Conservation (phyloP, 2,329 filamentous ascomycete species). For the Colletotrichum eremochloae region DNA sequence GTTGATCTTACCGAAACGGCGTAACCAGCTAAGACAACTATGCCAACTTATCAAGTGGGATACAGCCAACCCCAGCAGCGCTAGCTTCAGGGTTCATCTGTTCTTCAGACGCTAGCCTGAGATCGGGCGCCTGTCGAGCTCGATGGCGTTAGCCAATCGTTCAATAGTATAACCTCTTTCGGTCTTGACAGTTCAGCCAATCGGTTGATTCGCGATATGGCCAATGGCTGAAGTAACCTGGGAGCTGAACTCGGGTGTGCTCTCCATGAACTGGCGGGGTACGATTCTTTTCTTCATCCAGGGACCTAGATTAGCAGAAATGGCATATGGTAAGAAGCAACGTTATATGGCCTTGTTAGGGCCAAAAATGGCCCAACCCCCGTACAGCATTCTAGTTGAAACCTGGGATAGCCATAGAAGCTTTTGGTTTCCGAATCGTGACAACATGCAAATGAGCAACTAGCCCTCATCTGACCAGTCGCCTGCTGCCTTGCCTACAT, state of each 20-base stretch:
- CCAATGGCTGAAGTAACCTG: background rate
- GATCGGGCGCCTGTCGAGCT: constrained; percentile 12
- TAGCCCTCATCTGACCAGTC: background rate
- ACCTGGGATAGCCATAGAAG: background rate
- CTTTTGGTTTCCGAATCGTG: background rate
- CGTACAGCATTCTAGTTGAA: background rate
- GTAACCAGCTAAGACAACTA: background rate
- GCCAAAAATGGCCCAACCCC: no score
- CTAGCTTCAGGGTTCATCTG: constrained; percentile 19
- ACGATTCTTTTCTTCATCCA: background rate
- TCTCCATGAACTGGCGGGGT: background rate
- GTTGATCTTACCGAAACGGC: background rate
- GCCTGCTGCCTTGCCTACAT: background rate
- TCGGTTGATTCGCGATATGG: background rate
- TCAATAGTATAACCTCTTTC: background rate
- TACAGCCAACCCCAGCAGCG: background rate
- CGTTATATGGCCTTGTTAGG: background rate
- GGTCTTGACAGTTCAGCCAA: constrained; percentile 17
- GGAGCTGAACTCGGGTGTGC: background rate
- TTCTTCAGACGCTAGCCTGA: constrained; percentile 17
- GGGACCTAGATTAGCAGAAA: background rate
- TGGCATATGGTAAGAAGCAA: no score
- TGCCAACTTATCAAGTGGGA: background rate
- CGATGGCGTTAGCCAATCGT: background rate
- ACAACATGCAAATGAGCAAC: background rate